Evolutionary conservation across 2,329 filamentous ascomycete genomes (phyloP).

Genomic region (Epichloe gansuensis): DNA sequence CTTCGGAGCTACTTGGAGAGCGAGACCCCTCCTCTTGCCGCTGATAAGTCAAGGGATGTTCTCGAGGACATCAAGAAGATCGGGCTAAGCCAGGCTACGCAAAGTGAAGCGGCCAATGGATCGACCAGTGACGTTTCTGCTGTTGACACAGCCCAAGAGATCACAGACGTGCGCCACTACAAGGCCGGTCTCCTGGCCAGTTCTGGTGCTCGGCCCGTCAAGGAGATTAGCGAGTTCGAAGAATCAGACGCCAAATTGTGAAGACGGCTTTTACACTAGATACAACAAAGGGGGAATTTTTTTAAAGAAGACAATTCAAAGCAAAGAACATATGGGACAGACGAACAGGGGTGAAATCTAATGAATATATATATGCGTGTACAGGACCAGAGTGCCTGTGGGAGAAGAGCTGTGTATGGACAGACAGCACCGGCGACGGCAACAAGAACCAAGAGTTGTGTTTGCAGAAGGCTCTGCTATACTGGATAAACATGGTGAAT

Average conservation of each 20-base stretch:
- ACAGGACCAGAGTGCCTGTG: background rate
- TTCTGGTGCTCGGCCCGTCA: conserved; percentile 58
- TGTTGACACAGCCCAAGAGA: conserved; percentile 36
- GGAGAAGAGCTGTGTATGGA: background rate
- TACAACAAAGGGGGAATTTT: background rate
- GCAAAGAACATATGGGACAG: too few species aligned
- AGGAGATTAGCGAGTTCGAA: conserved; percentile 72
- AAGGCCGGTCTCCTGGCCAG: conserved; percentile 66
- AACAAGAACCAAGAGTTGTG: background rate
- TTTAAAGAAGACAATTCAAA: too few species aligned
- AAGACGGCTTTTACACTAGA: background rate
- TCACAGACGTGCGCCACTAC: conserved; percentile 69
- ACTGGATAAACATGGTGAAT: too few species aligned
- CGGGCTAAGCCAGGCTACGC: conserved; percentile 23
- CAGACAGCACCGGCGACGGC: background rate
- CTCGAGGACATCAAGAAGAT: conserved; percentile 33
- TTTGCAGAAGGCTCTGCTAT: background rate
- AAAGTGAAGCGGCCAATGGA: conserved; percentile 19
- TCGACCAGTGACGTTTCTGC: conserved; percentile 31
- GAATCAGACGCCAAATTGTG: conserved; percentile 73
- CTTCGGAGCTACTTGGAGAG: conserved; percentile 38
- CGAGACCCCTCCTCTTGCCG: conserved; percentile 34
- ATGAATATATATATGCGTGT: too few species aligned
- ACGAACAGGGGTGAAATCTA: too few species aligned
- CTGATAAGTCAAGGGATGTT: conserved; percentile 38